Percentiles rank a stretch among this genome's conserved stretches.
These are phyloP conservation scores for Yarrowia porcina DNA, from an alignment of 805 yeast genomes.

Conservation along the genomic window DNA sequence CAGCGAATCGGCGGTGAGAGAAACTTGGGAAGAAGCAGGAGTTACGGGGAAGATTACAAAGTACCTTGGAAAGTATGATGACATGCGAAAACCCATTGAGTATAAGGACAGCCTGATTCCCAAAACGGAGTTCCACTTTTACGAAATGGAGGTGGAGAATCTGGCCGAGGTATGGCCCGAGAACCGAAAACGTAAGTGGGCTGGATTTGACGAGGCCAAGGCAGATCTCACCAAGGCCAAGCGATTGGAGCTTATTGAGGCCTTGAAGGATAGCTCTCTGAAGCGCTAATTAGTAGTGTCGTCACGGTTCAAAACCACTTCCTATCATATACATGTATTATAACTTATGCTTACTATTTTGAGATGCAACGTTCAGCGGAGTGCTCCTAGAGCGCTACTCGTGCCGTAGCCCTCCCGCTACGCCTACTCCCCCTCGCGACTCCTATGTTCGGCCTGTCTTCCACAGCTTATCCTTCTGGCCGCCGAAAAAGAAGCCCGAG, in stretches of 20 bases:
- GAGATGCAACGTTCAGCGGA: neutral
- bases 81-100: slow-evolving; percentile 49
- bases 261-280: slow-evolving; percentile 27
- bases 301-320: too few species aligned
- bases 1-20: slow-evolving; percentile 63
- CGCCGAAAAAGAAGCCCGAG: slow-evolving; percentile 14
- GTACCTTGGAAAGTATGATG: slow-evolving; percentile 65
- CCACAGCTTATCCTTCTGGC: slow-evolving; percentile 21
- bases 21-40: slow-evolving; percentile 98
- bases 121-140: slow-evolving; percentile 83
- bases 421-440: too few species aligned
- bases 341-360: slow-evolving; percentile 16
- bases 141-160: slow-evolving; percentile 62
- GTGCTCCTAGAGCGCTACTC: too few species aligned
- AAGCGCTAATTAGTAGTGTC: neutral
- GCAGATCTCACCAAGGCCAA: slow-evolving; percentile 36
- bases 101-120: slow-evolving; percentile 48
- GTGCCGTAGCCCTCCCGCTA: too few species aligned
- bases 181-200: slow-evolving; percentile 70
- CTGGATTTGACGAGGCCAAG: slow-evolving; percentile 40
- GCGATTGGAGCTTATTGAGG: slow-evolving; percentile 37
- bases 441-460: slow-evolving; percentile 4
- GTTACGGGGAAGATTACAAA: slow-evolving; percentile 60
- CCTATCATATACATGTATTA: neutral
- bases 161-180: slow-evolving; percentile 78